Evolutionary conservation across 225 moss, liverwort and hornwort genomes (phyloP), one percentile per base, ranked within the genome.

Genomic region (Physcomitrellopsis africana): DNA sequence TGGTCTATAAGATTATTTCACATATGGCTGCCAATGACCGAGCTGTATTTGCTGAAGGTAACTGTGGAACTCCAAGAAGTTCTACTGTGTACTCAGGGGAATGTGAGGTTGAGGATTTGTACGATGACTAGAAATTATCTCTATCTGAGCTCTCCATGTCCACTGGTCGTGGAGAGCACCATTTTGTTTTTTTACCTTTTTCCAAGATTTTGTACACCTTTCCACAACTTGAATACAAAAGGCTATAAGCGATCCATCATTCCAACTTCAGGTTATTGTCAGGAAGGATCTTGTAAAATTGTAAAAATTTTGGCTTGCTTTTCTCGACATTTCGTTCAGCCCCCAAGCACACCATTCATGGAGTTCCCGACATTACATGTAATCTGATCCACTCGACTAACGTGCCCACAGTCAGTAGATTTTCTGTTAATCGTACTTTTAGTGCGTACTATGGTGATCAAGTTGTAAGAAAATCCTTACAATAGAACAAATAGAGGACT

Each of bases 11-110:
- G 85, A 93, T 93, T 65, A 78, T 93, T 51, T 82, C 89, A 41
- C 93, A 93, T 37, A 91, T 91, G 91, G 87, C 88, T 73, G 91
- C 93, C 76, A 93, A 89, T 72, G 89, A 91, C 64, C 91, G 93
- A 65, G 91, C 83, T 68, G 82, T 88, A 76, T 89, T 91, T 85
- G 86, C 86, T 51, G 93, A 93, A 77, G 91, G 91, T 57, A 75
- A 86, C 48, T 89, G 87, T 80, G 89, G 93, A 86, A 87, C 91
- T 70, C 89, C 84, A 66, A 88, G 74, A 83, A 85, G 87, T 80
- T 80, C 89, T 47, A 89, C 84, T 67, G 87, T 93, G 61, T 88
- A 79, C 83, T 83, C 86, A 63, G 93, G 89, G 72, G 91, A 93
- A 81, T 93, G 93, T 54, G 67, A 3, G 74, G 89, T 93, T 20